phyloP scores from a whole-genome alignment of 2,329 filamentous ascomycete genomes.

The Coccinonectria pachysandricola region DNA sequence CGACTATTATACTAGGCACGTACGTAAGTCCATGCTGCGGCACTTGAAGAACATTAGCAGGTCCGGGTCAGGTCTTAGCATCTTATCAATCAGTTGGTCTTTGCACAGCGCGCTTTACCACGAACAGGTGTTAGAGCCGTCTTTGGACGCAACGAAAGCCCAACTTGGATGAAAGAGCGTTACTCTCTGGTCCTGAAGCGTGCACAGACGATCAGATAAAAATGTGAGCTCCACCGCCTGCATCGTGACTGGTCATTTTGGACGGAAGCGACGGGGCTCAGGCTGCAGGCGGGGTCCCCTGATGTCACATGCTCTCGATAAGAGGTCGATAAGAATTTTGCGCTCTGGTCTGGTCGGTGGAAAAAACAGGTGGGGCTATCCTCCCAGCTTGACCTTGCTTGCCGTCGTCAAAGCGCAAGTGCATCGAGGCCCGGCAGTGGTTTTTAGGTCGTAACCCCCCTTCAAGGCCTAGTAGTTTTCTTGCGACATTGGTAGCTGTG shows the following conservation, averaged over 20 bases:
- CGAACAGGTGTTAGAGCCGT: conserved; percentile 1
- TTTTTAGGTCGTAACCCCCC: conserved; percentile 8
- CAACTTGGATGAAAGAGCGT: conserved; percentile 4
- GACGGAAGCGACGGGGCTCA: no score
- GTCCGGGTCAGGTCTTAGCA: conserved; percentile 6
- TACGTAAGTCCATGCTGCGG: no score
- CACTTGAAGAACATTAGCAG: no score
- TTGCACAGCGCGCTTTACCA: conserved; percentile 15
- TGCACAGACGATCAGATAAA: conserved; percentile 19
- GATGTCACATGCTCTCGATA: conserved; percentile 7
- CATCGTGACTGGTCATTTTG: conserved; percentile 5
- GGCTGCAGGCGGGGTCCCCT: no score
- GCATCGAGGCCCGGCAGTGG: neutral
- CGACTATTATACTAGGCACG: no score
- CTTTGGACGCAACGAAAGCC: conserved; percentile 3
- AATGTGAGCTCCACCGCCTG: neutral
- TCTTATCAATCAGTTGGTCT: conserved; percentile 22
- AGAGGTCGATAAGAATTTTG: conserved; percentile 17
- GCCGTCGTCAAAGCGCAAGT: no score
- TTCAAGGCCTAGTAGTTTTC: conserved; percentile 3
- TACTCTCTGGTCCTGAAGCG: conserved; percentile 4
- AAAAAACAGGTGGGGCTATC: no score
- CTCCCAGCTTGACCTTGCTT: no score
- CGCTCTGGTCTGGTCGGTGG: conserved; percentile 3
- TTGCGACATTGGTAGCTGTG: neutral